Evolutionary conservation across 306 rosid genomes (phyloP).

Genomic region (Fragaria ananassa): DNA sequence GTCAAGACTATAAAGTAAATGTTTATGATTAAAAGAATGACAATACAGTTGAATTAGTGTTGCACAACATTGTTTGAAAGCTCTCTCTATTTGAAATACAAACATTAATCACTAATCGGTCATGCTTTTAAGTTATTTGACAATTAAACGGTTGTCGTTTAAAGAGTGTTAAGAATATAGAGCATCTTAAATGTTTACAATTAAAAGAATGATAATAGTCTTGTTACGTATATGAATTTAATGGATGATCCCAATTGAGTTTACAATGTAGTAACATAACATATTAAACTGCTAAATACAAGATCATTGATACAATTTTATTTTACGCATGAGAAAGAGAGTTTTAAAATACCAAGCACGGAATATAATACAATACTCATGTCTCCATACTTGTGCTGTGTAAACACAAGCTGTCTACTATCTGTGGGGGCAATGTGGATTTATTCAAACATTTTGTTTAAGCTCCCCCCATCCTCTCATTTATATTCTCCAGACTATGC

Average conservation of each 20-base stretch:
- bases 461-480: background rate
- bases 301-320: no score
- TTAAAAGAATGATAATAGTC: background rate
- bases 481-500: background rate
- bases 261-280: background rate
- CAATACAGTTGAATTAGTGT: background rate
- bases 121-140: background rate
- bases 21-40: no score
- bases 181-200: background rate
- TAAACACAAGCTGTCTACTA: conserved; percentile 28
- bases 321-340: no score
- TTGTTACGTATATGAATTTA: background rate
- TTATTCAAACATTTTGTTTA: conserved; percentile 22
- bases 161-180: accelerated
- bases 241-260: no score
- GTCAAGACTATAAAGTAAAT: no score
- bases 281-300: background rate
- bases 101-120: accelerated
- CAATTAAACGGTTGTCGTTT: no score
- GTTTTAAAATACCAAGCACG: conserved; percentile 21
- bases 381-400: conserved; percentile 22
- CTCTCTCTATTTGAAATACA: background rate
- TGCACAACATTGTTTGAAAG: background rate
- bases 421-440: conserved; percentile 18
- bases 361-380: conserved; percentile 12